Base-by-base conservation (phyloP, 2,329 filamentous ascomycete genomes). In the Calonectria honghensis region DNA sequence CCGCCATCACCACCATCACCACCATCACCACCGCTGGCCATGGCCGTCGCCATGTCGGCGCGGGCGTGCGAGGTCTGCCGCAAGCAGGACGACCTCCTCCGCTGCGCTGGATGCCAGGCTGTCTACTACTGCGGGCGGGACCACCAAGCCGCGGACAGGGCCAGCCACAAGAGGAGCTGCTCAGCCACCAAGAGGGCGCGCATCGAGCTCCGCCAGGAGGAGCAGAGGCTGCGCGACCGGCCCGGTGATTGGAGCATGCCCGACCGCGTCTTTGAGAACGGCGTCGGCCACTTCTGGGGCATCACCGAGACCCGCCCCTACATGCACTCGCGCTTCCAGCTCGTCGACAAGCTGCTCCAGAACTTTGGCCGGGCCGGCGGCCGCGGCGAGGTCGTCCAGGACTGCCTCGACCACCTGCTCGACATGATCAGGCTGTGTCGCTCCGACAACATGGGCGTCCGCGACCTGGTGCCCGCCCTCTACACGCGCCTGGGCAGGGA, bases 401-500 rank as follows among this genome's bases (percentile, higher is more conserved):
- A 82, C 20, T 82, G 82, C 2, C 78, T 89, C 3, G 84, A 85
- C 0, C 84, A 89, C 75, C 69, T 86, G 0, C 75, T 82, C 61
- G 87, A 88, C 64, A 85, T 90, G 83, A 69, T 90, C 51, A 83
- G 84, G 1, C 82, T 90, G 1, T 85, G 83, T 73, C 84, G 86
- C 2, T n/a, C 75, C 14, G 89, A 91, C 76, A 86, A 87, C 72
- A 81, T 89, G 82, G 85, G 86, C 0, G 24, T 89, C 4, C 84
- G 88, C 0, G 54, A 85, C 24, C 27, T 87, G 0, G 73, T 88
- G 0, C 89, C 90, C 0, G 75, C 78, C 0, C 52, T 88, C 13
- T 83, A 87, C 70, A 78, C 91, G 18, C 86, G 88, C 3, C 83
- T 91, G 9, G 84, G 85, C 27, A 82, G 79, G 52, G 89, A 91